phyloP scores from a whole-genome alignment of 441 rosid species.

The Eutrema salsugineum region DNA sequence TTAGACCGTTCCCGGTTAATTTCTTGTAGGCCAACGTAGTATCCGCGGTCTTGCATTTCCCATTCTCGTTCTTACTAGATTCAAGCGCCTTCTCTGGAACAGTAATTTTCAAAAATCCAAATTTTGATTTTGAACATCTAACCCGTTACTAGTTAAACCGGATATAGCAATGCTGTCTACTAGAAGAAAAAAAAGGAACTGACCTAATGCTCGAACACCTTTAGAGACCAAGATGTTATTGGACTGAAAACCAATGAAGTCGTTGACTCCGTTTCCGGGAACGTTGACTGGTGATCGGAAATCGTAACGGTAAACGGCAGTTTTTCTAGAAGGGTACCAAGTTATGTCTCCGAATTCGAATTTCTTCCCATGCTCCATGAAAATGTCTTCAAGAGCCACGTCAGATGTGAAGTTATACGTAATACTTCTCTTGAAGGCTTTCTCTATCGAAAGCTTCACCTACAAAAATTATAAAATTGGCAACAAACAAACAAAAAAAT shows the following conservation, averaged over 20 bases:
- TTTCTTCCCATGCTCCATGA: conserved; percentile 54
- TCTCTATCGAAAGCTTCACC: conserved; percentile 65
- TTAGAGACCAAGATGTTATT: conserved; percentile 52
- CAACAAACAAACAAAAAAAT: neutral
- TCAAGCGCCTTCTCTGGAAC: conserved; percentile 64
- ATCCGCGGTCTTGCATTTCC: conserved; percentile 55
- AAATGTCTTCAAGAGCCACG: conserved; percentile 43
- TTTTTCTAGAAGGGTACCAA: conserved; percentile 78
- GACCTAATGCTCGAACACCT: conserved; percentile 61
- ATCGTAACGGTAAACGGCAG: conserved; percentile 76
- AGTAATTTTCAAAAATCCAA: conserved; percentile 11
- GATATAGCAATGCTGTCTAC: neutral
- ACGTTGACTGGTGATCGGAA: conserved; percentile 43
- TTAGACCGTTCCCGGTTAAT: conserved; percentile 62
- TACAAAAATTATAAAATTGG: conserved; percentile 1
- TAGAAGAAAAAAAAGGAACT: neutral
- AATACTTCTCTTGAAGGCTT: conserved; percentile 71
- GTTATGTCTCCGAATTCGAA: conserved; percentile 77
- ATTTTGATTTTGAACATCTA: neutral
- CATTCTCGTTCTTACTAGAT: conserved; percentile 40
- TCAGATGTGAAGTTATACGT: conserved; percentile 70
- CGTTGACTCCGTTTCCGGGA: conserved; percentile 59
- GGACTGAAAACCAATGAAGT: conserved; percentile 76
- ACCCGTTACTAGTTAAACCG: conserved; percentile 3
- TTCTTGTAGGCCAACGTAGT: conserved; percentile 60